A percentile compares a stretch with the other conserved stretches of the same genome.
phyloP scores from a whole-genome alignment of 2,329 filamentous ascomycete species.

The Apiospora aurea region DNA sequence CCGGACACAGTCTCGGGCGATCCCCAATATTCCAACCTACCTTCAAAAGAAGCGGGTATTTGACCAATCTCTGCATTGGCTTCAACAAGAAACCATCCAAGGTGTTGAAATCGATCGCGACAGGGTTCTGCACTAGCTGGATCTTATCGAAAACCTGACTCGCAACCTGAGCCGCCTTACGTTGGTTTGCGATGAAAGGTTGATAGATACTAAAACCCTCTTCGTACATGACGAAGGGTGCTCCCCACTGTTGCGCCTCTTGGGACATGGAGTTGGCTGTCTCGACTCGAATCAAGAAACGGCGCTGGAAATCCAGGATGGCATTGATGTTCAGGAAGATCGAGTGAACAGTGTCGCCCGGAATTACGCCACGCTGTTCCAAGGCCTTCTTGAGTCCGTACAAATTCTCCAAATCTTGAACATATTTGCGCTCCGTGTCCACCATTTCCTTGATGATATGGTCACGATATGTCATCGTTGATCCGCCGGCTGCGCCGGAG shows the following conservation, averaged over 20 bases:
- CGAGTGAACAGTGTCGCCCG: constrained; percentile 88
- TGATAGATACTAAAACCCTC: constrained; percentile 93
- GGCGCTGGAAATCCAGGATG: constrained; percentile 92
- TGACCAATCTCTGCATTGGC: constrained; percentile 93
- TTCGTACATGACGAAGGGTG: constrained; percentile 84
- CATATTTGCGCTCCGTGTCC: constrained; percentile 95
- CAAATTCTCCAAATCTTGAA: constrained; percentile 93
- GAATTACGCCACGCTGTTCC: constrained; percentile 85
- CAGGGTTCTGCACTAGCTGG: constrained; percentile 73
- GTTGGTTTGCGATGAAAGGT: constrained; percentile 96
- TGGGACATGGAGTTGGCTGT: constrained; percentile 87
- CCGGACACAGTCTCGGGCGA: background rate
- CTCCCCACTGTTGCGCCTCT: constrained; percentile 88
- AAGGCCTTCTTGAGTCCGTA: constrained; percentile 91
- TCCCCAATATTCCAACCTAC: constrained; percentile 52
- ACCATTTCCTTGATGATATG: constrained; percentile 92
- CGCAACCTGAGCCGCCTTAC: constrained; percentile 86
- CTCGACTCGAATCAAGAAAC: constrained; percentile 94
- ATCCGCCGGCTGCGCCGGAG: constrained; percentile 61
- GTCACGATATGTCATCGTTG: constrained; percentile 77
- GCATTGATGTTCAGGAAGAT: constrained; percentile 97
- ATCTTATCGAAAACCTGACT: constrained; percentile 89
- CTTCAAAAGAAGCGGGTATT: constrained; percentile 90
- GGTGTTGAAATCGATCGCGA: constrained; percentile 86
- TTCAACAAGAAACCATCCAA: constrained; percentile 93